A percentile compares a stretch with the other conserved stretches of the same genome.
Evolutionary conservation across 2,329 filamentous ascomycete genomes (phyloP).

Genomic region (Colletotrichum simmondsii): DNA sequence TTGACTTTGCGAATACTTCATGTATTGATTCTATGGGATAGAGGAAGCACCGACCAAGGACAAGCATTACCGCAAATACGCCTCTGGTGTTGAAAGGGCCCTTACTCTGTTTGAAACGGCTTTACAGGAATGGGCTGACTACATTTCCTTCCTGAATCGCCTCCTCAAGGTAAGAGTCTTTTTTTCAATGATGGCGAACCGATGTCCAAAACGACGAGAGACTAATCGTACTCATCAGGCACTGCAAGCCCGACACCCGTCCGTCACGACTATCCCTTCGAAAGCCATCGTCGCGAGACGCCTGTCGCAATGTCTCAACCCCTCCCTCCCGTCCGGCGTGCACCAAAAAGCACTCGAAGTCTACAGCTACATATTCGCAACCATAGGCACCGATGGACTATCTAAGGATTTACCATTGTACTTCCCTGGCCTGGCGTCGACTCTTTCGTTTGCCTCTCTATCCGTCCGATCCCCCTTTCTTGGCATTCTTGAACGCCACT

Average conservation of each 20-base stretch:
- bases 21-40: conserved; percentile 40
- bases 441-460: conserved; percentile 93
- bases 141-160: conserved; percentile 94
- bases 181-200: not conserved
- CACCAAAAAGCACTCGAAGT: conserved; percentile 98
- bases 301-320: conserved; percentile 94
- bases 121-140: conserved; percentile 98
- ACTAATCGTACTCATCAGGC: conserved; percentile 64
- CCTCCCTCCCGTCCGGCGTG: conserved; percentile 91
- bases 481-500: conserved; percentile 82
- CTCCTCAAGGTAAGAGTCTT: conserved; percentile 79
- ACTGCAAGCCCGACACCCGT: conserved; percentile 84
- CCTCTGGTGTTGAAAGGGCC: conserved; percentile 85
- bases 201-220: not conserved
- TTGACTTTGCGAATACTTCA: not conserved
- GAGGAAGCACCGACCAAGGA: conserved; percentile 69
- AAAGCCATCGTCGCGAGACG: conserved; percentile 88
- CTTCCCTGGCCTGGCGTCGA: conserved; percentile 87
- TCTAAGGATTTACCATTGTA: conserved; percentile 87
- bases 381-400: conserved; percentile 84
- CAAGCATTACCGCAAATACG: conserved; percentile 87
- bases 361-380: conserved; percentile 87
- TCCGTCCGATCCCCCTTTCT: conserved; percentile 89
- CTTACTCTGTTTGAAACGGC: conserved; percentile 91
- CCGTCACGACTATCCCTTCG: conserved; percentile 79